phyloP scores from a whole-genome alignment of 2,329 filamentous ascomycete genomes.

The Zymoseptoria crescenta region DNA sequence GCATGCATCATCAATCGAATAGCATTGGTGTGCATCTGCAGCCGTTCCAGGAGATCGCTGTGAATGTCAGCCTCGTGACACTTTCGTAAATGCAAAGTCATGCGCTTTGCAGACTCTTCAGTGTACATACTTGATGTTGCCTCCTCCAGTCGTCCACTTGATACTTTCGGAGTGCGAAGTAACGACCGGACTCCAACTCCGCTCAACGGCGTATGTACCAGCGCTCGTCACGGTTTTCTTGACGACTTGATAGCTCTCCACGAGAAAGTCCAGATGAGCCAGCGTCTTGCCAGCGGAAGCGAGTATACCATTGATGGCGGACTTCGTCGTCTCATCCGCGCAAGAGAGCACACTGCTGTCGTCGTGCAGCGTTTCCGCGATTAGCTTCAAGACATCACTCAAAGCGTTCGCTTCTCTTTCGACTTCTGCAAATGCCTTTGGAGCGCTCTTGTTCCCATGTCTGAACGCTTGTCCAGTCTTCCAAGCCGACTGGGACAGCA shows the following conservation, averaged over 20 bases:
- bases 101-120: neutral
- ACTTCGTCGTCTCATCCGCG: conserved; percentile 30
- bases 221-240: conserved; percentile 32
- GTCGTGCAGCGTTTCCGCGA: conserved; percentile 39
- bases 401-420: conserved; percentile 36
- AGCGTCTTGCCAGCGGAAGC: conserved; percentile 34
- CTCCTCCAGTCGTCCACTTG: conserved; percentile 41
- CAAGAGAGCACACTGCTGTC: conserved; percentile 27
- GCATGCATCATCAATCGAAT: conserved; percentile 36
- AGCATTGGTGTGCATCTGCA: conserved; percentile 37
- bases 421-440: conserved; percentile 36
- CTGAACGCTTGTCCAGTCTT: conserved; percentile 39
- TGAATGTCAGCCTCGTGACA: neutral
- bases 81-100: neutral
- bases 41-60: conserved; percentile 30
- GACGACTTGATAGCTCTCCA: conserved; percentile 40
- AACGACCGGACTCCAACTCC: conserved; percentile 38
- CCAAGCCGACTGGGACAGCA: conserved; percentile 41
- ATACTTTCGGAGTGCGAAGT: conserved; percentile 36
- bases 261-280: conserved; percentile 37
- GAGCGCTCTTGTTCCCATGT: conserved; percentile 33
- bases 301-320: conserved; percentile 35
- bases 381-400: conserved; percentile 36
- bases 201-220: conserved; percentile 35
- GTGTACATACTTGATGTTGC: conserved; percentile 26